Evolutionary conservation across 2,329 filamentous ascomycete genomes (phyloP).

Genomic region (Cercospora beticola): DNA sequence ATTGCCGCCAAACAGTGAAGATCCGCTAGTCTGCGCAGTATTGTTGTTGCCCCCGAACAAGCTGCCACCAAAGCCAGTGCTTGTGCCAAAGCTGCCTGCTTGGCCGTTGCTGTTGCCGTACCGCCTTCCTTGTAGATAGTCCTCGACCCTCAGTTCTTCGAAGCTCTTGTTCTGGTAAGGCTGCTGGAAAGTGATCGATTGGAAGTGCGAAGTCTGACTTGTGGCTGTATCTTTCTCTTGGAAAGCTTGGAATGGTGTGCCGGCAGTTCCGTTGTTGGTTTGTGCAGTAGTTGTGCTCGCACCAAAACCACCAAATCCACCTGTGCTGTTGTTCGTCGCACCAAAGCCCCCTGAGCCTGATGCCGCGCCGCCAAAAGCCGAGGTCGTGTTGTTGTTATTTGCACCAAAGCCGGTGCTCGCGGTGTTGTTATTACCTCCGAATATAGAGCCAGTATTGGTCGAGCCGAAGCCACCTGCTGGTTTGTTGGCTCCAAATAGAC

Average conservation of each 20-base stretch:
- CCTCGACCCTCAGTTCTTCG: conserved; percentile 66
- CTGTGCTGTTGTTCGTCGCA: conserved; percentile 26
- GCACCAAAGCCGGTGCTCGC: conserved; percentile 41
- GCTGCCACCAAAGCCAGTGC: conserved; percentile 50
- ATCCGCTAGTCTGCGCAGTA: conserved; percentile 31
- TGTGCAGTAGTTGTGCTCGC: conserved; percentile 50
- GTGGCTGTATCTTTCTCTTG: conserved; percentile 70
- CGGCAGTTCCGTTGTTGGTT: conserved; percentile 65
- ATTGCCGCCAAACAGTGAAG: conserved; percentile 43
- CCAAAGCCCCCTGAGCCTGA: conserved; percentile 41
- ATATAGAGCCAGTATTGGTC: conserved; percentile 41
- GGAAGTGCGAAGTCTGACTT: conserved; percentile 65
- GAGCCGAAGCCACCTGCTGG: conserved; percentile 54
- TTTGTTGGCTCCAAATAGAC: conserved; percentile 33
- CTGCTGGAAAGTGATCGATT: conserved; percentile 75
- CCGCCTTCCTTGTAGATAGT: conserved; percentile 83
- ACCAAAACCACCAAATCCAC: conserved; percentile 31
- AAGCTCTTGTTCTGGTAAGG: conserved; percentile 86
- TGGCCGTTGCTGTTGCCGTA: conserved; percentile 81
- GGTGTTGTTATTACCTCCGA: conserved; percentile 42
- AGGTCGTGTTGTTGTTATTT: conserved; percentile 19
- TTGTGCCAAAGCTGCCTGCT: conserved; percentile 75
- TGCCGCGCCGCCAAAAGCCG: conserved; percentile 14
- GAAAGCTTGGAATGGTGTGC: conserved; percentile 63
- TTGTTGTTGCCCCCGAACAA: conserved; percentile 39